A percentile compares a stretch with the other conserved stretches of the same genome.
phyloP scores from a whole-genome alignment of 2,329 filamentous ascomycete genomes.

The Aspergillus fischeri region DNA sequence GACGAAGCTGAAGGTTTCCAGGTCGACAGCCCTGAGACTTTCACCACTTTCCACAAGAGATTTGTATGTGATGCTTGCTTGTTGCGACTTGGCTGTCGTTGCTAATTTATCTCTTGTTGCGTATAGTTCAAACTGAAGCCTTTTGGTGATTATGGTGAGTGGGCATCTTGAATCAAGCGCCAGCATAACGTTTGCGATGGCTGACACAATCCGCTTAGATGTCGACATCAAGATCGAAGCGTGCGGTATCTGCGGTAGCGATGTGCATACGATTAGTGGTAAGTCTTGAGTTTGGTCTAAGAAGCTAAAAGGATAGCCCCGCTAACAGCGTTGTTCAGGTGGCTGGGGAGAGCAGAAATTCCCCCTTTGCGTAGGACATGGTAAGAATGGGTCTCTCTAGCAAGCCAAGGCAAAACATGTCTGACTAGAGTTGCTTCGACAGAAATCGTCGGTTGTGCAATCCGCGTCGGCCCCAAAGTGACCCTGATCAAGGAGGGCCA shows the following conservation, averaged over 20 bases:
- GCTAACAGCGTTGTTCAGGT: conserved; percentile 33
- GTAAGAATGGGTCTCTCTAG: conserved; percentile 21
- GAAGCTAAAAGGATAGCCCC: neutral
- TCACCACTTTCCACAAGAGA: conserved; percentile 55
- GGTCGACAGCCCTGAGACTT: conserved; percentile 63
- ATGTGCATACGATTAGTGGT: conserved; percentile 64
- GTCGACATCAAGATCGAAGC: conserved; percentile 83
- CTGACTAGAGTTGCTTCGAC: neutral
- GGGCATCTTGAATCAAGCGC: neutral
- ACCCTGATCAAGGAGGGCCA: conserved; percentile 58
- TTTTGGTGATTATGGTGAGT: conserved; percentile 65
- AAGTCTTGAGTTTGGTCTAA: conserved; percentile 2
- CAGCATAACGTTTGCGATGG: too few species aligned
- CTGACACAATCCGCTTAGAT: conserved; percentile 44
- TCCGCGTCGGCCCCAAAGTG: conserved; percentile 64
- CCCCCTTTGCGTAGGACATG: conserved; percentile 51
- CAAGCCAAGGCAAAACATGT: neutral
- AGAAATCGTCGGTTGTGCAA: conserved; percentile 67
- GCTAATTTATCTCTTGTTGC: neutral
- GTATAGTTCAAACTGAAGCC: conserved; percentile 73
- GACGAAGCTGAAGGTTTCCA: conserved; percentile 46
- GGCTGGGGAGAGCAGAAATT: conserved; percentile 51
- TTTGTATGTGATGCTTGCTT: conserved; percentile 38
- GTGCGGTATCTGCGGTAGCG: conserved; percentile 71
- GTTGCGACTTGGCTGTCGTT: neutral